Evolutionary conservation across 352 stramenopile genomes (phyloP).

Genomic region (Pythium diclinum): DNA sequence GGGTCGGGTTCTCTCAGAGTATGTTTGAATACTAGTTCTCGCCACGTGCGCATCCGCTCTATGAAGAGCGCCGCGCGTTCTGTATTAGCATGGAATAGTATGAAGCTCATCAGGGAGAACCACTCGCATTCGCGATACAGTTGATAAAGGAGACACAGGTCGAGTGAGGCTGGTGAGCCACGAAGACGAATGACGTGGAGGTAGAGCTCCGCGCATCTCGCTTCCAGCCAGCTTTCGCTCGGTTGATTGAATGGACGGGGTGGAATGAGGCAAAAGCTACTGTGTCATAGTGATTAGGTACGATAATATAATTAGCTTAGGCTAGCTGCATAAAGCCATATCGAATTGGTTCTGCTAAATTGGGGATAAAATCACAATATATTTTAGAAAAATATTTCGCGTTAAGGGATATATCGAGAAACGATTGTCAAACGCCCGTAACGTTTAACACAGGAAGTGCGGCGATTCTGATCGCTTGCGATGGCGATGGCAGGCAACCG

Average conservation of each 20-base stretch:
- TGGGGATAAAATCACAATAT: no score
- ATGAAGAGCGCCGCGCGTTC: slow-evolving; percentile 34
- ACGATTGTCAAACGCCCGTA: no score
- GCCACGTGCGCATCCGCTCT: slow-evolving; percentile 31
- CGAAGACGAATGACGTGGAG: background rate
- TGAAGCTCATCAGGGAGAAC: slow-evolving; percentile 31
- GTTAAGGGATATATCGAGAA: no score
- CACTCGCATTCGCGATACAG: background rate
- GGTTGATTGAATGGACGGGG: background rate
- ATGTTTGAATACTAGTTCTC: slow-evolving; percentile 77
- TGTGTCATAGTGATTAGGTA: background rate
- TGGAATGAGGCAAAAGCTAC: background rate
- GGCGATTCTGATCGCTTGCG: no score
- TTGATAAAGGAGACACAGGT: background rate
- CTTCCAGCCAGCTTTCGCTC: background rate
- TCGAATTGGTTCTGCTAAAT: no score
- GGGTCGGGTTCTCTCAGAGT: slow-evolving; percentile 51
- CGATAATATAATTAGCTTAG: slow-evolving; percentile 4
- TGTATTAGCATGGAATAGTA: slow-evolving; percentile 83
- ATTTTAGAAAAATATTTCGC: no score
- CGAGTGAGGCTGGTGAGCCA: background rate
- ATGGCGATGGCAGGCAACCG: no score
- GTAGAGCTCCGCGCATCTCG: background rate
- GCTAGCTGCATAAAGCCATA: no score
- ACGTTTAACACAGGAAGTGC: no score